Evolutionary conservation across 129 eudicot species (phyloP).

Genomic region (Solidago caesia): DNA sequence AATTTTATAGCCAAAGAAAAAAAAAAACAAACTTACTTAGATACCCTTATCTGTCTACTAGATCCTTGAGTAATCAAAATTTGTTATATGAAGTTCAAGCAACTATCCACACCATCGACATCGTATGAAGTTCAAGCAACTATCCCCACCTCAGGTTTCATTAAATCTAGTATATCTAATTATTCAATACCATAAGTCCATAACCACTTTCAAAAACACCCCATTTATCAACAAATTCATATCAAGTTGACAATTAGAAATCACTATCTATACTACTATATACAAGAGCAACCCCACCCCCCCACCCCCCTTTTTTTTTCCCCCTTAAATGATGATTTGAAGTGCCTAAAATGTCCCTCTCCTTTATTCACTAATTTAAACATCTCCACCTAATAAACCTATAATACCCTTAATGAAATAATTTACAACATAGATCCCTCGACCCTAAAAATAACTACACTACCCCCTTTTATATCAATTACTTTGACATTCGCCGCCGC

Average conservation of each 20-base stretch:
- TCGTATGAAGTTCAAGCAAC: constrained; percentile 6
- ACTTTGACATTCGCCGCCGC: too few relatives aligned
- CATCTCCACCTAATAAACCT: too few relatives aligned
- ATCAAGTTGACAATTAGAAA: background rate
- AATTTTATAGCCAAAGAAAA: background rate
- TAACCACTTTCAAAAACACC: background rate
- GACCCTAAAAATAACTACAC: too few relatives aligned
- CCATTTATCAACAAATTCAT: background rate
- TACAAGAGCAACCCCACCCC: too few relatives aligned
- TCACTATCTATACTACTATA: too few relatives aligned
- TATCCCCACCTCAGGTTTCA: constrained; percentile 18
- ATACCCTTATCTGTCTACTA: background rate
- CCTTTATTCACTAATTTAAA: too few relatives aligned
- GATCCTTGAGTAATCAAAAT: background rate
- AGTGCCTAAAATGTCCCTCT: background rate
- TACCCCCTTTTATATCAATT: too few relatives aligned
- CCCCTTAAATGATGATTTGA: too few relatives aligned
- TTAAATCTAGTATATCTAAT: background rate
- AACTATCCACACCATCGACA: constrained; percentile 5
- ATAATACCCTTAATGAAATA: too few relatives aligned
- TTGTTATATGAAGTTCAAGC: constrained; percentile 7
- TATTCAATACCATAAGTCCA: background rate
- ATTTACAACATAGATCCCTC: too few relatives aligned
- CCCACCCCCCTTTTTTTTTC: too few relatives aligned
- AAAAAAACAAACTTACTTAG: constrained; percentile 1